Conservation (phyloP, 495 filamentous ascomycete species). For the Pyrenopolyporus hunteri region DNA sequence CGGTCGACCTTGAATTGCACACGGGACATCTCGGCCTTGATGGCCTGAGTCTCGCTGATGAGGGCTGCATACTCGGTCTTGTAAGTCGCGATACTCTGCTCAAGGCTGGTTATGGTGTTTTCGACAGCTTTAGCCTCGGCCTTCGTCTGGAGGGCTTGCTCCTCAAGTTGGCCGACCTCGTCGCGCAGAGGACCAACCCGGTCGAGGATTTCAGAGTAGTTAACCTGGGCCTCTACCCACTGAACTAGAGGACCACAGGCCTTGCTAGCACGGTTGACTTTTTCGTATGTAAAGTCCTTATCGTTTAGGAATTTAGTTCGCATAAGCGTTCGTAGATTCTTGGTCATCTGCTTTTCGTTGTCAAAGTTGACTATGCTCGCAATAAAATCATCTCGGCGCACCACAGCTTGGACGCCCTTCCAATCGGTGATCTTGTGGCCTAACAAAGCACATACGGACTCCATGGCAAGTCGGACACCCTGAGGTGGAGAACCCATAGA, state of each 20-base stretch:
- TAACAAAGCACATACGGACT: constrained; percentile 91
- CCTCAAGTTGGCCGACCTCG: constrained; percentile 86
- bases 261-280: constrained; percentile 92
- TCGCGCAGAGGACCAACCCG: constrained; percentile 91
- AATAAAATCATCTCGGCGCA: constrained; percentile 95
- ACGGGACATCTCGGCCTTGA: constrained; percentile 93
- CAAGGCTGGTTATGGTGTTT: constrained; percentile 80
- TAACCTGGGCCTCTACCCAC: constrained; percentile 97
- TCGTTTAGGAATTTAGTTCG: constrained; percentile 88
- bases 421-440: constrained; percentile 89
- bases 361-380: constrained; percentile 97
- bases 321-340: constrained; percentile 81
- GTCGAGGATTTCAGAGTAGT: constrained; percentile 95
- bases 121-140: constrained; percentile 91
- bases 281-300: constrained; percentile 93
- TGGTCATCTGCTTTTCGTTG: constrained; percentile 95
- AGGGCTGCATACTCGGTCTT: constrained; percentile 95
- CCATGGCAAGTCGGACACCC: constrained; percentile 88
- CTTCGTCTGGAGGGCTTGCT: constrained; percentile 89
- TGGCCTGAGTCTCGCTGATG: constrained; percentile 95
- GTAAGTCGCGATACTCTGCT: constrained; percentile 93
- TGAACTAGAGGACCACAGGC: constrained; percentile 96
- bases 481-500: constrained; percentile 92
- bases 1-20: constrained; percentile 98
- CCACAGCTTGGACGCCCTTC: constrained; percentile 85